Base-by-base conservation (phyloP, 345 rosid species). In the Gossypium arboreum region DNA sequence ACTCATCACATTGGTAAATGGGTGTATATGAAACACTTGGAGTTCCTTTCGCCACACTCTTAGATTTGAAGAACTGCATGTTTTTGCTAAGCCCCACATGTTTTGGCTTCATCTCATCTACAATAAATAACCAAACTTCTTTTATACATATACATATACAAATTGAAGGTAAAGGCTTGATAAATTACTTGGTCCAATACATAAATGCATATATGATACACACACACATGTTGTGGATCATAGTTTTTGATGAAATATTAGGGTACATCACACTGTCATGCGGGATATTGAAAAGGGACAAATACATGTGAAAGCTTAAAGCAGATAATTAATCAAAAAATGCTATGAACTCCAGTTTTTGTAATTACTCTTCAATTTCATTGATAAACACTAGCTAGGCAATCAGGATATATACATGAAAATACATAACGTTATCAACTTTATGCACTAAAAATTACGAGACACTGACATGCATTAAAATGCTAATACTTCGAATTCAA, bases 21-120 rank as follows among this genome's bases (percentile, higher is more conserved):
- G 88, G 83, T 7, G 91, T 84, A 79, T 77, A 70, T 9, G 82
- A 80, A 72, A 89, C 90, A 59, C 87, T 81, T 0, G 88, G 92
- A 71, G 80, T 74, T 47, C 80, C 87, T 72, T 75, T 79, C 44
- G 22, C 57, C 4, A 41, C 73, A 61, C 45, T 25, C 41, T 68
- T 75, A 56, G 85, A 72, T 67, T 79, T 73, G 71, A 89, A 86
- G 75, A 87, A 82, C 54, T 66, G 83, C 57, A 86, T 74, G 66
- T 82, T 61, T 54, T 77, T 73, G 41, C 86, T 86, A 57, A 91
- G 81, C 63, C 93, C 93, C 58, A 91, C 83, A 70, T 89, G 90
- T 77, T 89, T 89, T 16, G 92, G 90, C 72, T 77, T 79, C 89
- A 91, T 91, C n/a, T 79, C 74, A 75, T 91, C 97, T 91, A 25